Evolutionary conservation across 176 grass and related monocot species (phyloP).

Genomic region (Miscanthus lutarioriparius): DNA sequence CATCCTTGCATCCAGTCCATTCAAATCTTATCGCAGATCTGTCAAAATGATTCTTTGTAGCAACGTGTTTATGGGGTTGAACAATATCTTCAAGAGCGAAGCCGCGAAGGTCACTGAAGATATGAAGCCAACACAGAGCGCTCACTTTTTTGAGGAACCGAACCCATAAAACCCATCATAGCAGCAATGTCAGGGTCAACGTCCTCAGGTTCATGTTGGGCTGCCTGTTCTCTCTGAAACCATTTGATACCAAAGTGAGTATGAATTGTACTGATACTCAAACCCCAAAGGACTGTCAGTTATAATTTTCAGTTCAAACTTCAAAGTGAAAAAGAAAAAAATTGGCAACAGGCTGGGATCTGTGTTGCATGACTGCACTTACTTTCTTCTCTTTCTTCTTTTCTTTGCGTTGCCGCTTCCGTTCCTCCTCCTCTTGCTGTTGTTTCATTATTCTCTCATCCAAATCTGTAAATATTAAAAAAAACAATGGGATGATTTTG

Average conservation of each 20-base stretch:
- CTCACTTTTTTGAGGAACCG: constrained; percentile 66
- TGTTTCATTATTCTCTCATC: constrained; percentile 97
- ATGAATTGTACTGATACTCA: constrained; percentile 16
- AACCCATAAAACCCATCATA: constrained; percentile 88
- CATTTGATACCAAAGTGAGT: constrained; percentile 1
- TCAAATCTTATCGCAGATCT: background rate
- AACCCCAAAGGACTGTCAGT: background rate
- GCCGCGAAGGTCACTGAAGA: background rate
- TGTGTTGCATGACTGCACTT: background rate
- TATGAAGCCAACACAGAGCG: background rate
- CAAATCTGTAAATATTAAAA: constrained; percentile 58
- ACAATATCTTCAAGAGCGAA: background rate
- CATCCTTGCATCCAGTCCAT: background rate
- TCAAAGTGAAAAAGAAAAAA: background rate
- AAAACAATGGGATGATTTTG: background rate
- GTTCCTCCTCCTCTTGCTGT: constrained; percentile 92
- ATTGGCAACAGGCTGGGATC: background rate
- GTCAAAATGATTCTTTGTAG: background rate
- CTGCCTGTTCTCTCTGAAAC: constrained; percentile 66
- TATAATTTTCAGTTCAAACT: background rate
- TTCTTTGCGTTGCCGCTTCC: constrained; percentile 73
- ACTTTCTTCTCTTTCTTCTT: constrained; percentile 96
- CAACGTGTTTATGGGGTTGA: background rate
- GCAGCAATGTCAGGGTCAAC: constrained; percentile 75
- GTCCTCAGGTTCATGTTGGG: constrained; percentile 66